Conservation (phyloP, 2,329 filamentous ascomycete genomes). For the Venturia asperata region DNA sequence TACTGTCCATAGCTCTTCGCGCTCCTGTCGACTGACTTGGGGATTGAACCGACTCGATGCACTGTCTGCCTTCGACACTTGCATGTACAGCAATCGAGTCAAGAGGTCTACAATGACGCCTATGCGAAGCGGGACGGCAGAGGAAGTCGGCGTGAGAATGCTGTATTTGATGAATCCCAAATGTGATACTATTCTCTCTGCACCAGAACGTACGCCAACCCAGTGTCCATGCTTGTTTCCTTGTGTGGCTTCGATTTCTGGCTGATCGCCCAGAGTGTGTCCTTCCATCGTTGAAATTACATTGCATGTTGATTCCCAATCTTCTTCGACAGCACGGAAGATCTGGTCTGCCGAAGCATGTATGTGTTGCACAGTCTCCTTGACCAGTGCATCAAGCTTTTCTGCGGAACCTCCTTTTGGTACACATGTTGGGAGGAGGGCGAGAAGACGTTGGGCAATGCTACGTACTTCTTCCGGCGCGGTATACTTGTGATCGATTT, state of each 20-base stretch:
- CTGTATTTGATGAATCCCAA: conserved; percentile 59
- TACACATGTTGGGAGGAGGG: conserved; percentile 70
- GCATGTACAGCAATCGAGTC: conserved; percentile 61
- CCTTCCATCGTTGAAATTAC: conserved; percentile 27
- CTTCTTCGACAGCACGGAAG: conserved; percentile 71
- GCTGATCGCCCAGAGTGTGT: conserved; percentile 33
- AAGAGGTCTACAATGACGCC: conserved; percentile 62
- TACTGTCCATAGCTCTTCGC: conserved; percentile 66
- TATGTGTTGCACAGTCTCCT: conserved; percentile 45
- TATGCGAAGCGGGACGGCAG: conserved; percentile 59
- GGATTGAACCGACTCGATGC: conserved; percentile 58
- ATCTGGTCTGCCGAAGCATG: conserved; percentile 69
- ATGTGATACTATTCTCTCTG: conserved; percentile 60
- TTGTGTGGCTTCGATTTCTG: conserved; percentile 24
- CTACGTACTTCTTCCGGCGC: conserved; percentile 49
- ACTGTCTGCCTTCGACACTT: conserved; percentile 41
- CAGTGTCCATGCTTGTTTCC: conserved; percentile 55
- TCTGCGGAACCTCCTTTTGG: conserved; percentile 66
- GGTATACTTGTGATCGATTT: conserved; percentile 26
- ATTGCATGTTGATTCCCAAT: conserved; percentile 63
- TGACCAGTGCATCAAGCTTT: conserved; percentile 50
- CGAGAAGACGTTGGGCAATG: conserved; percentile 57
- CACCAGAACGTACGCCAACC: conserved; percentile 67
- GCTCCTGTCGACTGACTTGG: conserved; percentile 71
- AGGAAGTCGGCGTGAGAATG: conserved; percentile 57